Base-by-base conservation (phyloP, 108 stramenopile species). In the Skeletonema menzelii region DNA sequence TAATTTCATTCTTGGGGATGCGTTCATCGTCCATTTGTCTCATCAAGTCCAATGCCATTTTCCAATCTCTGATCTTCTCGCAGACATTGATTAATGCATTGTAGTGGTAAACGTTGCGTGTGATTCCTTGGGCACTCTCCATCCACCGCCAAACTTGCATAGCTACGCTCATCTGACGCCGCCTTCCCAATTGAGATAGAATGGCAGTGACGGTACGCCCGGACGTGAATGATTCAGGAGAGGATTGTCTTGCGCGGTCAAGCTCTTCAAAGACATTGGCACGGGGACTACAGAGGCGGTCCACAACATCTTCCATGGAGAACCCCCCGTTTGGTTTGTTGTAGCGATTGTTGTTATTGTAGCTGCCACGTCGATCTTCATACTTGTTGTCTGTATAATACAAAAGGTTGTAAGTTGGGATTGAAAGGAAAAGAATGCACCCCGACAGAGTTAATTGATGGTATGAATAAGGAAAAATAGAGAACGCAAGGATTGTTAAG, bases 1-100 rank as follows among this genome's bases (percentile, higher is more conserved):
- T 95, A 40, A 95, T 88, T 79, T 92, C 93, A 79, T 95, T 95
- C 84, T 91, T 92, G 26, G 69, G 60, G 24, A 95, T 77, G 27
- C 80, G 63, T 73, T 89, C 80, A 28, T 78, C 72, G 61, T 86
- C 84, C 91, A 95, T 95, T 83, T 95, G 88, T 17, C 84, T 69
- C 66, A 95, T 42, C 15, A 95, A 66, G 27, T 80, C 75, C 74
- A 95, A 63, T 1, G 93, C 91, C 59, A 71, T 71, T 63, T 80
- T 79, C 70, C 84, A 88, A 74, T 92, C 88, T 63, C 82, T 72
- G 32, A 84, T 84, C 63, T 90, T 91, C 80, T 92, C 93, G 63
- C 89, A 91, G 6, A 85, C 90, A 40, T 85, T 84, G 65, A 95
- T 92, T 79, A 95, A 68, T 13, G 91, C 80, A 69, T 95, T 95